Evolutionary conservation across 2,329 filamentous ascomycete species (phyloP).

Genomic region (Exophiala sp.): DNA sequence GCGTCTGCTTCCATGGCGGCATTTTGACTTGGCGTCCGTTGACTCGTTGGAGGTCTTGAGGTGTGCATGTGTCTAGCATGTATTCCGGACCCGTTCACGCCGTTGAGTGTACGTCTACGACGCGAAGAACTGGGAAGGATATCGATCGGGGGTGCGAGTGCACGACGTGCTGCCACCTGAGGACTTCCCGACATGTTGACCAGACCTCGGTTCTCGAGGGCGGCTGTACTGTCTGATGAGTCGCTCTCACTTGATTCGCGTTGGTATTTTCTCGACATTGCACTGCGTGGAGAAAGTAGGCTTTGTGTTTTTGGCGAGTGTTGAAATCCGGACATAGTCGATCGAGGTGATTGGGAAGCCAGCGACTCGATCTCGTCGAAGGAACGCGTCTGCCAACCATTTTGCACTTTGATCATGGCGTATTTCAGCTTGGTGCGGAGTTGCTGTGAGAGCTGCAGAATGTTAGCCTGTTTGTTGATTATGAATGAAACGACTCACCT

Average conservation of each 20-base stretch:
- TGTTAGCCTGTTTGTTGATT: constrained; percentile 13
- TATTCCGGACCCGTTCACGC: constrained; percentile 15
- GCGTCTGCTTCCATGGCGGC: constrained; percentile 49
- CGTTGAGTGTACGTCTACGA: constrained; percentile 39
- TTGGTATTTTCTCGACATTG: constrained; percentile 30
- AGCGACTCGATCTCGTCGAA: constrained; percentile 74
- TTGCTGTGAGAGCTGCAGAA: constrained; percentile 66
- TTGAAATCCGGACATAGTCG: constrained; percentile 56
- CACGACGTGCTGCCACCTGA: constrained; percentile 10
- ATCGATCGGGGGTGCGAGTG: constrained; percentile 43
- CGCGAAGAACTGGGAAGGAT: constrained; percentile 37
- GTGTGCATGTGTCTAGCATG: constrained; percentile 11
- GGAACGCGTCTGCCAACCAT: constrained; percentile 78
- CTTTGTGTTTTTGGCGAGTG: constrained; percentile 50
- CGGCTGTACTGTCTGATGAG: constrained; percentile 26
- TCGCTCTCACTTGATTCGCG: constrained; percentile 28
- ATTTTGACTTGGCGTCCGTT: constrained; percentile 40
- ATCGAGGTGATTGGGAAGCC: constrained; percentile 64
- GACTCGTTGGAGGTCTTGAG: constrained; percentile 26
- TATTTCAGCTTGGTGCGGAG: constrained; percentile 83
- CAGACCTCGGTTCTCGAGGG: constrained; percentile 16
- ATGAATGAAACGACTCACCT: constrained; percentile 11
- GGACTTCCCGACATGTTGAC: constrained; percentile 12
- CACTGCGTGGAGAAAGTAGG: constrained; percentile 48
- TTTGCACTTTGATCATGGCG: constrained; percentile 88